Evolutionary conservation across 2,329 filamentous ascomycete species (phyloP).

Genomic region (Diaporthe caulivora): DNA sequence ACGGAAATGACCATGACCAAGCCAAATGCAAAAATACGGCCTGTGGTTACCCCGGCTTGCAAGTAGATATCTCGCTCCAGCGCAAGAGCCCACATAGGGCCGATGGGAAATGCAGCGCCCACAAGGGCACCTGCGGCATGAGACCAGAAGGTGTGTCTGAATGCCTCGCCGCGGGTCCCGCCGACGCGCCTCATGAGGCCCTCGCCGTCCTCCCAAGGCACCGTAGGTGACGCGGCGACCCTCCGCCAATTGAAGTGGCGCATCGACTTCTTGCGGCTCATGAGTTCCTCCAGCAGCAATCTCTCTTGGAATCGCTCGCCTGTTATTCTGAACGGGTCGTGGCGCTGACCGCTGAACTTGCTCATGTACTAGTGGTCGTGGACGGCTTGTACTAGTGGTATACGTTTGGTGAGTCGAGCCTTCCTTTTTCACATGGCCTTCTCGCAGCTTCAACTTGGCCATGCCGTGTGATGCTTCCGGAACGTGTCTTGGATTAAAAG

Average conservation of each 20-base stretch:
- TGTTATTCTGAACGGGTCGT: constrained; percentile 8
- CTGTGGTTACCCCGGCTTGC: constrained; percentile 9
- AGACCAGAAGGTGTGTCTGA: not conserved
- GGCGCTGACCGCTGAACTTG: not conserved
- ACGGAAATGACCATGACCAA: constrained; percentile 1
- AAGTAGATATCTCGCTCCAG: not conserved
- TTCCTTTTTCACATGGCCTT: not conserved
- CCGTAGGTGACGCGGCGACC: not conserved
- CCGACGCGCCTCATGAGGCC: constrained; percentile 8
- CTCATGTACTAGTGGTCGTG: constrained; percentile 19
- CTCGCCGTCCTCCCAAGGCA: not conserved
- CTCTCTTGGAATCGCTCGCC: not conserved
- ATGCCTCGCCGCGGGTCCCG: constrained; percentile 16
- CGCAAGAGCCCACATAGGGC: constrained; percentile 15
- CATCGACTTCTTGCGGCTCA: not conserved
- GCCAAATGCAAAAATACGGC: constrained; percentile 17
- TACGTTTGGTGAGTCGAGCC: not conserved
- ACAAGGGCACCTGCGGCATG: not conserved
- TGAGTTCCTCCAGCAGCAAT: not conserved
- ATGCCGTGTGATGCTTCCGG: not conserved
- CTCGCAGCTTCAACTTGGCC: not conserved
- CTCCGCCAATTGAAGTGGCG: not conserved
- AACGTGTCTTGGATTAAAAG: no score
- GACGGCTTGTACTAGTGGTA: constrained; percentile 21
- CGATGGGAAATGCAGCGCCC: constrained; percentile 12